phyloP scores from a whole-genome alignment of 805 yeast species.

The Metschnikowia aberdeeniae region DNA sequence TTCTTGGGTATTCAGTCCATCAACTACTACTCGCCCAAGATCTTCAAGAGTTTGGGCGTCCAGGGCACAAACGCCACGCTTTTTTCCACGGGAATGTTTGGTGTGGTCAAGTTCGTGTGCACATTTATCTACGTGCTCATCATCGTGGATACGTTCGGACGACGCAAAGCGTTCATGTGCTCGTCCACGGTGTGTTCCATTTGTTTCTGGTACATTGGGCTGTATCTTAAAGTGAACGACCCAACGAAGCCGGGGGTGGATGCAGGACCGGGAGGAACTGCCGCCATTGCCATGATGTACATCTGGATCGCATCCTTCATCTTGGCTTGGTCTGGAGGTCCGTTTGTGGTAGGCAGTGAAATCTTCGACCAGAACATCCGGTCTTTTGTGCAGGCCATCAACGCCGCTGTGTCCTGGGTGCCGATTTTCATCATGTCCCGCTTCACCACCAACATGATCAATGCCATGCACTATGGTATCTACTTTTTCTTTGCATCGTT shows the following conservation, averaged over 20 bases:
- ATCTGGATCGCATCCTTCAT: conserved; percentile 40
- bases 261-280: conserved; percentile 38
- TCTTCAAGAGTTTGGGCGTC: conserved; percentile 33
- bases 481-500: conserved; percentile 35
- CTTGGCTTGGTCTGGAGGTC: conserved; percentile 40
- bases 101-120: conserved; percentile 35
- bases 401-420: conserved; percentile 39
- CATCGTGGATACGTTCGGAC: conserved; percentile 34
- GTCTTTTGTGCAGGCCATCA: conserved; percentile 37
- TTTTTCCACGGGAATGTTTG: conserved; percentile 39
- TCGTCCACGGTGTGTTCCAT: conserved; percentile 31
- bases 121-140: conserved; percentile 32
- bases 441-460: conserved; percentile 32
- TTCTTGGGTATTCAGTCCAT: conserved; percentile 39
- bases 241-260: conserved; percentile 28
- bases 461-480: conserved; percentile 32
- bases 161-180: conserved; percentile 34
- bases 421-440: conserved; percentile 37
- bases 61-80: conserved; percentile 35
- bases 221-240: conserved; percentile 32
- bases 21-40: conserved; percentile 36
- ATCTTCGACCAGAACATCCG: conserved; percentile 39
- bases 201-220: conserved; percentile 39
- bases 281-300: conserved; percentile 40
- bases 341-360: conserved; percentile 38